These are phyloP conservation scores for Umbelopsis sp. DNA, from an alignment of 371 early-diverging fungal genomes.

Conservation along the genomic window DNA sequence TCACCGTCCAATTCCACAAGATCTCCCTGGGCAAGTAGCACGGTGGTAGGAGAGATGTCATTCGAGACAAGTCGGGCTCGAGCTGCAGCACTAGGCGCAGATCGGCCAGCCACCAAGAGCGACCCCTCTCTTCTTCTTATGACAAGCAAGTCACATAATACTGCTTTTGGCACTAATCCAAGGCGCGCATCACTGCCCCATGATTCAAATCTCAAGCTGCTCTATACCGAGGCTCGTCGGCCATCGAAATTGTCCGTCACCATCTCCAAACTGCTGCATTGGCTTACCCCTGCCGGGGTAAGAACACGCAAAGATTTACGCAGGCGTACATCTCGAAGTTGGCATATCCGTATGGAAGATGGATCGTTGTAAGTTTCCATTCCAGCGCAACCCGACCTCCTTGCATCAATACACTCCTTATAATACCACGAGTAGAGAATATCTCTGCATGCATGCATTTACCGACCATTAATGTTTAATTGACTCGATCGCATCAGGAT, in stretches of 20 bases:
- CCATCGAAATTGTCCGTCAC: constrained; percentile 2
- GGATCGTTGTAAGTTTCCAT: neutral
- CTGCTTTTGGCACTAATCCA: too few relatives aligned
- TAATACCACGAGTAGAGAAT: neutral
- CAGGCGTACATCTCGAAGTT: constrained; percentile 3
- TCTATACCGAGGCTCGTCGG: neutral
- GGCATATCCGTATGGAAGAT: constrained; percentile 5
- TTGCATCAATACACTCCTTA: constrained; percentile 5
- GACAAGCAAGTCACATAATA: too few relatives aligned
- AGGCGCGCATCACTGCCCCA: neutral
- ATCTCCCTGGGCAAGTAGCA: neutral
- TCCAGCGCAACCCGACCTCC: neutral
- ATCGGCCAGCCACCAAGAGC: neutral
- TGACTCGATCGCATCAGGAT: constrained; percentile 15
- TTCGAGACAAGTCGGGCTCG: constrained; percentile 2
- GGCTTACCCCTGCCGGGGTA: neutral
- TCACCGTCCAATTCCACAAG: constrained; percentile 23
- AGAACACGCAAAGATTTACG: constrained; percentile 11
- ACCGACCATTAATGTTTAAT: constrained; percentile 13
- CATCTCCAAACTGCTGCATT: neutral
- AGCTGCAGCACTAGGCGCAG: neutral
- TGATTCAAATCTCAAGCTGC: neutral
- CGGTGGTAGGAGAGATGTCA: neutral
- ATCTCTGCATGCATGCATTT: constrained; percentile 17
- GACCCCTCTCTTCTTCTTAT: neutral